Evolutionary conservation across 2,329 filamentous ascomycete genomes (phyloP).

Genomic region (Dendryphion nanum): DNA sequence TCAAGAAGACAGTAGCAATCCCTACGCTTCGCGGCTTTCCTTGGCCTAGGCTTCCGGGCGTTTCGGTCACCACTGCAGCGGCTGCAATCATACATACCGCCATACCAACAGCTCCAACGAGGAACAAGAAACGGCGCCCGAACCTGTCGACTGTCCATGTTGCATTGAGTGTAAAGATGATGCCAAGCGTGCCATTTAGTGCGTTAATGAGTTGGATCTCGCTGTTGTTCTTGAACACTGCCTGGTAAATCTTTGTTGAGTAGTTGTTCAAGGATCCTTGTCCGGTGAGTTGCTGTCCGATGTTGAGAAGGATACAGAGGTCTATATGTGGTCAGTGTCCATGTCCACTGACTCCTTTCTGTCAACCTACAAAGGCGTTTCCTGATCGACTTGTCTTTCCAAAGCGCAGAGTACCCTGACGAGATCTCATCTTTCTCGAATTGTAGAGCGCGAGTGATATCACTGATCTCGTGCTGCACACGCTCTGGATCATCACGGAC

Average conservation of each 20-base stretch:
- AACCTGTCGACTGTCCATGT: neutral
- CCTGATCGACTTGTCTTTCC: slow-evolving; percentile 67
- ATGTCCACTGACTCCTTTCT: too few species aligned
- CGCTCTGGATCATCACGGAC: too few species aligned
- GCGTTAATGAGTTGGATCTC: neutral
- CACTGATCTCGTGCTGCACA: neutral
- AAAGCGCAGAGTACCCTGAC: slow-evolving; percentile 62
- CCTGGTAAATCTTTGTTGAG: neutral
- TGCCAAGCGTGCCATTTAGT: neutral
- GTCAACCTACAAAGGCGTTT: too few species aligned
- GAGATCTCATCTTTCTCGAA: slow-evolving; percentile 54
- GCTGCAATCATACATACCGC: neutral
- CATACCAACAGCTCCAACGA: neutral
- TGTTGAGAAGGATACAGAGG: neutral
- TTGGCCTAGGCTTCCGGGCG: neutral
- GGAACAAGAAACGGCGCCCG: neutral
- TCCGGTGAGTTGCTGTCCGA: neutral
- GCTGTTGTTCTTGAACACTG: neutral
- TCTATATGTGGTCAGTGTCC: too few species aligned
- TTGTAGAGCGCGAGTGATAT: neutral
- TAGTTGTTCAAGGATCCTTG: neutral
- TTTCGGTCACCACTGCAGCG: neutral
- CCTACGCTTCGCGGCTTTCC: neutral
- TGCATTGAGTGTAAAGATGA: neutral
- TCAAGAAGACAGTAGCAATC: neutral